Evolutionary conservation across 768 basidiomycete genomes (phyloP).

Genomic region (Suillus paluster): DNA sequence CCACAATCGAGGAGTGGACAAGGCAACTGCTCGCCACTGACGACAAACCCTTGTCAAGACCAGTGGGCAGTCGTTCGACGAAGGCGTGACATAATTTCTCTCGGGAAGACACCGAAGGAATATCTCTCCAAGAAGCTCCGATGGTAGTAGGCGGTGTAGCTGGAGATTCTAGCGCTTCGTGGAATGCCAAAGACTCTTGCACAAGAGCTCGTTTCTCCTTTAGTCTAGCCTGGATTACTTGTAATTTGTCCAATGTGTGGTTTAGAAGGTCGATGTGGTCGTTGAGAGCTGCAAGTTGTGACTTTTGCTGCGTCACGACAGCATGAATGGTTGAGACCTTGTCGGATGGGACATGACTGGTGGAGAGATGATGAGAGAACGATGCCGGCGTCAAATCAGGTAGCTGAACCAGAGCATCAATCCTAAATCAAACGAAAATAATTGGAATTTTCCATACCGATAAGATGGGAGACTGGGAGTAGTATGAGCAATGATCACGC

Average conservation of each 20-base stretch:
- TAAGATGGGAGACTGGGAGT: constrained; percentile 14
- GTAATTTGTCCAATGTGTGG: constrained; percentile 23
- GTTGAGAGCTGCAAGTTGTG: constrained; percentile 24
- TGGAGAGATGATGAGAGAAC: constrained; percentile 14
- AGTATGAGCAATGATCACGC: constrained; percentile 40
- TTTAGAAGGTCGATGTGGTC: constrained; percentile 24
- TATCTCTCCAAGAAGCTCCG: constrained; percentile 33
- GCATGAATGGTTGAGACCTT: constrained; percentile 22
- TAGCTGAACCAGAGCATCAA: constrained; percentile 4
- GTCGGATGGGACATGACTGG: constrained; percentile 18
- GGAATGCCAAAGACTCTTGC: constrained; percentile 25
- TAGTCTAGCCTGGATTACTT: constrained; percentile 20
- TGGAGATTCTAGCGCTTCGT: constrained; percentile 27
- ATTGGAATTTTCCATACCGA: constrained; percentile 19
- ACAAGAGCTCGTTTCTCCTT: constrained; percentile 21
- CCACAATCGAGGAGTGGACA: constrained; percentile 38
- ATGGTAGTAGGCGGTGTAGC: constrained; percentile 27
- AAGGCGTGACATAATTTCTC: constrained; percentile 29
- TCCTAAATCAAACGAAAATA: background rate
- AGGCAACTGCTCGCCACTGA: constrained; percentile 34
- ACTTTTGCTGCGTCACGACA: constrained; percentile 22
- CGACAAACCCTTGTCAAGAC: constrained; percentile 32
- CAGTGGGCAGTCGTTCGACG: constrained; percentile 24
- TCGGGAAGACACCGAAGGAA: constrained; percentile 33
- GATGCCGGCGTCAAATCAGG: constrained; percentile 23